phyloP scores from a whole-genome alignment of 495 filamentous ascomycete species.

The Mytilinidion resinicola region DNA sequence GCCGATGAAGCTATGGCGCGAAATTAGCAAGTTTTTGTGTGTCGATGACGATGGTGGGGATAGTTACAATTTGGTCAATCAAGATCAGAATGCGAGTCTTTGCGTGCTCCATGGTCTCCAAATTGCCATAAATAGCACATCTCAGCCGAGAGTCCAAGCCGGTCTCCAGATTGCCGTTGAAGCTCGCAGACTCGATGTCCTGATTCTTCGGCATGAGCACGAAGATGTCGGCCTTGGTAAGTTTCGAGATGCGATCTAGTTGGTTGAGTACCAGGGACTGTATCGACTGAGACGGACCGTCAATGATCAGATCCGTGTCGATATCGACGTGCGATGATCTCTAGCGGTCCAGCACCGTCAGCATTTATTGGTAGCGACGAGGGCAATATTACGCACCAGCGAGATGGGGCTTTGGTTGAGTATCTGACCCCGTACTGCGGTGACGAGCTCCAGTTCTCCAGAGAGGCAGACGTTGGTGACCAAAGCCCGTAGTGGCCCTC shows the following conservation, averaged over 20 bases:
- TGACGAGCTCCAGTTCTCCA: conserved; percentile 73
- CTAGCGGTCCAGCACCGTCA: conserved; percentile 42
- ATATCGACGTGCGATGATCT: conserved; percentile 88
- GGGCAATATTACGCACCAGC: conserved; percentile 54
- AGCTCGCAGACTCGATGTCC: conserved; percentile 45
- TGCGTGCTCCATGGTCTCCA: conserved; percentile 91
- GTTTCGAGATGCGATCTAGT: conserved; percentile 72
- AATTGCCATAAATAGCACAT: conserved; percentile 89
- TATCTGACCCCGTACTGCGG: conserved; percentile 76
- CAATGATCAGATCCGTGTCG: conserved; percentile 79
- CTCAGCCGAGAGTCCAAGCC: conserved; percentile 74
- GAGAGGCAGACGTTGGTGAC: conserved; percentile 88
- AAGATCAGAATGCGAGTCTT: conserved; percentile 94
- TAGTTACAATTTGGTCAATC: conserved; percentile 89
- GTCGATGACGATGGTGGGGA: conserved; percentile 10
- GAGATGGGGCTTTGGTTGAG: conserved; percentile 81
- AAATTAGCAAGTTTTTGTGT: conserved; percentile 32
- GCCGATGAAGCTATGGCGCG: conserved; percentile 64
- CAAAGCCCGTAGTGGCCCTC: conserved; percentile 59
- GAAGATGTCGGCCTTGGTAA: conserved; percentile 94
- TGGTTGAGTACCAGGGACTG: conserved; percentile 71
- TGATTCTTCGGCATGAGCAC: conserved; percentile 72
- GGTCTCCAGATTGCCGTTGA: conserved; percentile 63
- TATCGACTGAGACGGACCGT: conserved; percentile 56
- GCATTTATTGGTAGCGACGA: background rate